A percentile compares a stretch with the other conserved stretches of the same genome.
Evolutionary conservation across 2,329 filamentous ascomycete species (phyloP).

Genomic region (Eurotiales sp.): DNA sequence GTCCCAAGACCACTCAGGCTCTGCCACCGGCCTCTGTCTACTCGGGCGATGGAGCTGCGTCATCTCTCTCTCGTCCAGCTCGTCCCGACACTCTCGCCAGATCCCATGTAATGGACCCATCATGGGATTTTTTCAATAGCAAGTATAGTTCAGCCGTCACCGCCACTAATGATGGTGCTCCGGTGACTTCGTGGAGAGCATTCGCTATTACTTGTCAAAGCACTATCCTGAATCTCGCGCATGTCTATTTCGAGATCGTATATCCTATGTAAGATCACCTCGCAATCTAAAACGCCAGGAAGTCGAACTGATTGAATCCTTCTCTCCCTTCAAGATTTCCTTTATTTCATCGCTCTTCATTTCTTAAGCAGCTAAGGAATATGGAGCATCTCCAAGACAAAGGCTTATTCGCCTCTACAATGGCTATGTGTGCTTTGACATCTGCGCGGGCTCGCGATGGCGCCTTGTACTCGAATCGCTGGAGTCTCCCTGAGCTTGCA

Average conservation of each 20-base stretch:
- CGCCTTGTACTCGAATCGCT: constrained; percentile 38
- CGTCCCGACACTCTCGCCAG: constrained; percentile 1
- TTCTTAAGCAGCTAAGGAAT: constrained; percentile 37
- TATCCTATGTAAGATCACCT: constrained; percentile 51
- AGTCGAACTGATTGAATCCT: not conserved
- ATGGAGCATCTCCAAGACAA: constrained; percentile 43
- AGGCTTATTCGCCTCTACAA: constrained; percentile 48
- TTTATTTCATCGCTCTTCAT: constrained; percentile 48
- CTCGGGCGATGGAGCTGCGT: too few species aligned
- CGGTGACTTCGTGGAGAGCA: constrained; percentile 37
- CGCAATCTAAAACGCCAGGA: too few species aligned
- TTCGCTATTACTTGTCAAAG: constrained; percentile 38
- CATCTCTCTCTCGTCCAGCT: not conserved
- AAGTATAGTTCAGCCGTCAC: constrained; percentile 1
- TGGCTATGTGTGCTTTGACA: constrained; percentile 51
- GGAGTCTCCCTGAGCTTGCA: constrained; percentile 42
- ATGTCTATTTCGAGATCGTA: constrained; percentile 52
- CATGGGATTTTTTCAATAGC: too few species aligned
- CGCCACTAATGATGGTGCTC: constrained; percentile 17
- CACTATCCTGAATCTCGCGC: constrained; percentile 42
- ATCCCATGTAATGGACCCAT: too few species aligned
- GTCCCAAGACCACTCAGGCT: not conserved
- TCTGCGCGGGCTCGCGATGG: constrained; percentile 50
- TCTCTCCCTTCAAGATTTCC: constrained; percentile 36
- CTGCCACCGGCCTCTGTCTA: not conserved